Percentiles rank a stretch among this genome's conserved stretches.
Conservation (phyloP, 2,329 filamentous ascomycete genomes). For the Monilinia polystroma region DNA sequence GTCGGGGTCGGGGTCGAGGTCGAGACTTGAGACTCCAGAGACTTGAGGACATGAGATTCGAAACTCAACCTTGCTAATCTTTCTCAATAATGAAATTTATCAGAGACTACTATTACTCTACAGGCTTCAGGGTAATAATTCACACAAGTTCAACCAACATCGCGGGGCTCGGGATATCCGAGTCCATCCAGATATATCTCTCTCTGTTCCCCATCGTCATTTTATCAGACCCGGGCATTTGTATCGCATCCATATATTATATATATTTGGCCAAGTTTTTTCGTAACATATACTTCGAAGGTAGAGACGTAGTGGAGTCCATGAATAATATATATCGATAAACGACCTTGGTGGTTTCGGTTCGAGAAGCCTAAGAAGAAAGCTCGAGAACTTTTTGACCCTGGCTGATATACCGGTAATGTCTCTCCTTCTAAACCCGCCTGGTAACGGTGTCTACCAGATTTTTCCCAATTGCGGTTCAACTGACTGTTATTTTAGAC, state of each 20-base stretch:
- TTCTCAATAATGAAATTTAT: not conserved
- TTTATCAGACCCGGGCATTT: not conserved
- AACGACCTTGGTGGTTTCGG: not conserved
- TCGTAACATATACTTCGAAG: not conserved
- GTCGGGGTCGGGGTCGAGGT: not conserved
- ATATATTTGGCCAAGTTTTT: not conserved
- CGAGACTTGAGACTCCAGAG: not conserved
- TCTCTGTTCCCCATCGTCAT: not conserved
- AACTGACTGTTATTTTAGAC: not conserved
- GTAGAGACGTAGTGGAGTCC: constrained; percentile 2
- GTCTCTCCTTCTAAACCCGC: constrained; percentile 6
- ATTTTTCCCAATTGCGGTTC: not conserved
- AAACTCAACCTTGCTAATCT: not conserved
- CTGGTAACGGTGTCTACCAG: not conserved
- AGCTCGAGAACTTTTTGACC: not conserved
- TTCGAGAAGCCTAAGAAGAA: not conserved
- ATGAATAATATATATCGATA: not conserved
- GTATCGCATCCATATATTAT: not conserved
- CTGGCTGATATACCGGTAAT: not conserved
- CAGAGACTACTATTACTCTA: not conserved
- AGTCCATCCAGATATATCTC: not conserved
- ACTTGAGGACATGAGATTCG: not conserved
- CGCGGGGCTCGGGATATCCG: not conserved
- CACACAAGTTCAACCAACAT: not conserved
- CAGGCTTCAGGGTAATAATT: not conserved